Base-by-base conservation (phyloP, 1,139 yeast species). In the Candida sanyaensis region DNA sequence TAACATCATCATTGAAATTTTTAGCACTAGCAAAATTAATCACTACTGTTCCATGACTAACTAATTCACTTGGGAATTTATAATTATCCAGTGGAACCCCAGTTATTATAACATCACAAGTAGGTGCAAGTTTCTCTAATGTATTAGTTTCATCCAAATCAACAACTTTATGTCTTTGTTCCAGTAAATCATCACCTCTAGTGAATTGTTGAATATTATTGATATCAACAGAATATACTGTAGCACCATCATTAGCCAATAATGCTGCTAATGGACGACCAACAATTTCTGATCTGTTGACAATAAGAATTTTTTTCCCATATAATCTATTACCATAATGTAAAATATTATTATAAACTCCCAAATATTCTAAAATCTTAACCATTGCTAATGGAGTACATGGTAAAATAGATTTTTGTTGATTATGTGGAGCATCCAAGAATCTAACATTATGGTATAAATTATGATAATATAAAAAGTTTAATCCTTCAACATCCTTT, bases 261-360 rank as follows among this genome's bases (percentile, higher is more conserved):
- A 93, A 71, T 0, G 99, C 98, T 30, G 99, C 99, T 53, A 93
- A 74, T 1, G 99, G 99, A 56, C 99, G 83, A 6, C 99, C 99
- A 21, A 93, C 99, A 58, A 93, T 92, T 67, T 93, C 99, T 9
- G 96, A 87, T 59, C 99, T 79, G 70, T 93, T 93, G 44, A 93
- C 93, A 44, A 93, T 84, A 46, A 96, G 84, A 48, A 93, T 78
- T 46, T 93, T 92, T 65, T 91, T 92, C 41, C 99, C 99, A 60
- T 90, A 93, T 26, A 93, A 76, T 50, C 97, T 78, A 71, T 93
- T 91, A 6, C 99, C 99, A 60, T 90, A 88, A 33, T 88, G 88
- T 48, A 93, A 69, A 27, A 92, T 69, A 42, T 80, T 71, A 68
- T 92, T 93, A 75, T 93, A 93, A 9, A 90, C 88, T 7, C 96